Conservation (phyloP, 2,329 filamentous ascomycete genomes). For the Phyllosticta citriasiana region DNA sequence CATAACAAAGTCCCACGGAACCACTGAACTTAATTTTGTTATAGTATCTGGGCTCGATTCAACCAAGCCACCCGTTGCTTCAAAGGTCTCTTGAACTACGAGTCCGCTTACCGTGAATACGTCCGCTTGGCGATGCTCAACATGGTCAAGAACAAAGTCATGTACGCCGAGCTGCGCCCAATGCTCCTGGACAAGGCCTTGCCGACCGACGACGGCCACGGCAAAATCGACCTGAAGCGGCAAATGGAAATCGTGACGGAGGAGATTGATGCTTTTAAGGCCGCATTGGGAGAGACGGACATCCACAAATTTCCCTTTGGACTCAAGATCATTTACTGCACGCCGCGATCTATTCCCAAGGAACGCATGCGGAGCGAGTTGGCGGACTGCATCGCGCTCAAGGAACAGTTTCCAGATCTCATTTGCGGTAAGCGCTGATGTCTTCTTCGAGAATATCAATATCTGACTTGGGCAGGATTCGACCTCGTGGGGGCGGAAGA, state of each 20-base stretch:
- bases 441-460: no score
- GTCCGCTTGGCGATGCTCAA: slow-evolving; percentile 50
- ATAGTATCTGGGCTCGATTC: slow-evolving; percentile 50
- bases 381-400: slow-evolving; percentile 52
- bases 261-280: slow-evolving; percentile 42
- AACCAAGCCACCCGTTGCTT: slow-evolving; percentile 61
- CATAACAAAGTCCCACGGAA: background rate
- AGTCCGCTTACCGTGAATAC: slow-evolving; percentile 52
- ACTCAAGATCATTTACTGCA: slow-evolving; percentile 63
- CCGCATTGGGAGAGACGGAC: slow-evolving; percentile 28
- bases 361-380: slow-evolving; percentile 43
- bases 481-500: slow-evolving; percentile 62
- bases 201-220: slow-evolving; percentile 46
- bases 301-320: slow-evolving; percentile 46
- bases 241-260: slow-evolving; percentile 52
- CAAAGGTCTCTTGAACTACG: slow-evolving; percentile 62
- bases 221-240: slow-evolving; percentile 43
- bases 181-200: slow-evolving; percentile 60
- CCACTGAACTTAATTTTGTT: background rate
- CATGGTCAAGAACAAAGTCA: slow-evolving; percentile 55
- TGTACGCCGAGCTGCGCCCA: slow-evolving; percentile 61
- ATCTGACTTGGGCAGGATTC: slow-evolving; percentile 40
- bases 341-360: slow-evolving; percentile 49
- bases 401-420: slow-evolving; percentile 45
- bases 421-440: slow-evolving; percentile 47